Percentiles rank a stretch among this genome's conserved stretches.
Conservation (phyloP, 257 asterid species). For the Solanum tarijense region DNA sequence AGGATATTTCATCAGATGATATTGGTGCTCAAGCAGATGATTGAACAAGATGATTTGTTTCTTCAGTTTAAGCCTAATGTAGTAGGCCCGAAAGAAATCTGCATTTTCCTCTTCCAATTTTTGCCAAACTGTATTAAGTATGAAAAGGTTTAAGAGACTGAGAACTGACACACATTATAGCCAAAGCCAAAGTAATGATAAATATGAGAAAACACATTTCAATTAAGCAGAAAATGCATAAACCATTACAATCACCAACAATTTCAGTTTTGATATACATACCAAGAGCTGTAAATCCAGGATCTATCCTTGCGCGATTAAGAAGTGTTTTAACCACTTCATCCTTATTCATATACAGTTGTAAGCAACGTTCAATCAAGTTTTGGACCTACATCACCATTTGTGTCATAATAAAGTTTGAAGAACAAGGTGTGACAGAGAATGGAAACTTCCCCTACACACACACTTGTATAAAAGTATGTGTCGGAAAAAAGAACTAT, state of each 20-base stretch:
- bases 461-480: not conserved
- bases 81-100: constrained; percentile 82
- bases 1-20: constrained; percentile 70
- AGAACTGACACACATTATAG: not conserved
- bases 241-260: not conserved
- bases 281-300: constrained; percentile 96
- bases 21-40: constrained; percentile 85
- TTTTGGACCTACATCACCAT: constrained; percentile 66
- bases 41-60: constrained; percentile 85
- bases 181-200: not conserved
- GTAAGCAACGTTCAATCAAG: constrained; percentile 85
- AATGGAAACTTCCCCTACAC: not conserved
- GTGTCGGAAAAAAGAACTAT: not conserved
- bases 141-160: not conserved
- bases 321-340: constrained; percentile 91
- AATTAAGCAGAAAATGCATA: not conserved
- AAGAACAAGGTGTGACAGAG: not conserved
- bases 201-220: not conserved
- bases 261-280: constrained; percentile 4
- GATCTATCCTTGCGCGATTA: constrained; percentile 93
- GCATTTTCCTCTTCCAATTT: constrained; percentile 96
- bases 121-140: constrained; percentile 68
- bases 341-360: constrained; percentile 82
- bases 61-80: constrained; percentile 89
- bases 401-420: not conserved